Evolutionary conservation across 495 filamentous ascomycete genomes (phyloP).

Genomic region (Aspergillus olivimuriae): DNA sequence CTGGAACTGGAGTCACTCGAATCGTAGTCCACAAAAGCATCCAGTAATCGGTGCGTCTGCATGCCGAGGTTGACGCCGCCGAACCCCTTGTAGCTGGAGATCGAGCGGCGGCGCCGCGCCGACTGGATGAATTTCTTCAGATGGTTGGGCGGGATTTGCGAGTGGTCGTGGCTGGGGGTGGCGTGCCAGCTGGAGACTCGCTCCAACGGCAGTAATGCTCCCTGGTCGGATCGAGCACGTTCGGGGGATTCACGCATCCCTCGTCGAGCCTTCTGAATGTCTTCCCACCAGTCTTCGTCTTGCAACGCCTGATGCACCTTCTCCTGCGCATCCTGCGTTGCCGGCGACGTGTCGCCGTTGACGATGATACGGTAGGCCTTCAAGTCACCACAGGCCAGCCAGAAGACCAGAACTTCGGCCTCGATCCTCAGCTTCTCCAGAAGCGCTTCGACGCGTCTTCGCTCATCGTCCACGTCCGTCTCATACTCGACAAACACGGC

Average conservation of each 20-base stretch:
- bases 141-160: constrained; percentile 28
- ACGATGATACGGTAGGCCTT: constrained; percentile 73
- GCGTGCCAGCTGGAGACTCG: constrained; percentile 44
- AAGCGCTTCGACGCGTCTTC: constrained; percentile 62
- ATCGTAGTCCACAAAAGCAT: constrained; percentile 54
- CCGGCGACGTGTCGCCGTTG: constrained; percentile 49
- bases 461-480: constrained; percentile 74
- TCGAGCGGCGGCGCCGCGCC: constrained; percentile 51
- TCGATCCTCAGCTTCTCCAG: constrained; percentile 77
- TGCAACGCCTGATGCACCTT: constrained; percentile 54
- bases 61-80: constrained; percentile 65
- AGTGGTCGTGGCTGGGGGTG: constrained; percentile 49
- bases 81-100: constrained; percentile 56
- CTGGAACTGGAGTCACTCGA: constrained; percentile 41
- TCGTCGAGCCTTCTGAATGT: constrained; percentile 56
- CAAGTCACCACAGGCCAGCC: constrained; percentile 68
- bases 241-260: constrained; percentile 14
- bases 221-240: constrained; percentile 5
- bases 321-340: constrained; percentile 37
- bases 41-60: constrained; percentile 65
- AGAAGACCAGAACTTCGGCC: constrained; percentile 73
- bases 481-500: constrained; percentile 88
- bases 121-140: constrained; percentile 44
- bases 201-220: constrained; percentile 15
- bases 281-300: constrained; percentile 78